Evolutionary conservation across 768 basidiomycete genomes (phyloP).

Genomic region (Cyathus striatus): DNA sequence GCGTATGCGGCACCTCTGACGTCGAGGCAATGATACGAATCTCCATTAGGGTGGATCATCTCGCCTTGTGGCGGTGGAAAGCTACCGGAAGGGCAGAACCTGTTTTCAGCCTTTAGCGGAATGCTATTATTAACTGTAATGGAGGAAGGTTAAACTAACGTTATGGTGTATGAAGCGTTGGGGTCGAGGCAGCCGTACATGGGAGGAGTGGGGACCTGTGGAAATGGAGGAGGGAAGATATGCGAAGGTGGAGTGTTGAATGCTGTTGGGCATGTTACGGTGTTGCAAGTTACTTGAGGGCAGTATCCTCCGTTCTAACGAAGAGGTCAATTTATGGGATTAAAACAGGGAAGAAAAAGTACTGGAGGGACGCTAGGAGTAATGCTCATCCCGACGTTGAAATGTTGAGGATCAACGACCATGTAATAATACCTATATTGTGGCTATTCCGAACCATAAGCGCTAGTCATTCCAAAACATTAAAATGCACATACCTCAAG

Average conservation of each 20-base stretch:
- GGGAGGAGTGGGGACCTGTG: slow-evolving; percentile 7
- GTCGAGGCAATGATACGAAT: slow-evolving; percentile 23
- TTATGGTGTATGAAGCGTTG: slow-evolving; percentile 9
- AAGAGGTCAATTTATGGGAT: too few relatives aligned
- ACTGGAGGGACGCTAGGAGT: not conserved
- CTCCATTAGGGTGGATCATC: slow-evolving; percentile 21
- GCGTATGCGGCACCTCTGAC: slow-evolving; percentile 19
- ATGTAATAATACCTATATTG: slow-evolving; percentile 11
- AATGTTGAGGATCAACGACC: slow-evolving; percentile 8
- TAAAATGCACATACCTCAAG: slow-evolving; percentile 7
- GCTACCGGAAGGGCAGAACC: slow-evolving; percentile 10
- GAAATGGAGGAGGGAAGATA: slow-evolving; percentile 7
- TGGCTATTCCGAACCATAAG: not conserved
- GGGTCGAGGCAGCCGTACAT: slow-evolving; percentile 8
- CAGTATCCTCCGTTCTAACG: slow-evolving; percentile 9
- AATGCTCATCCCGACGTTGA: slow-evolving; percentile 11
- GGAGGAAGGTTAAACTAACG: slow-evolving; percentile 6
- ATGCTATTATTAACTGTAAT: too few relatives aligned
- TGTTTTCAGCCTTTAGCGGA: too few relatives aligned
- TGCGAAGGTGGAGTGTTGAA: slow-evolving; percentile 7
- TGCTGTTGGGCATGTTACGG: slow-evolving; percentile 8
- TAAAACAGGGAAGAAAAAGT: too few relatives aligned
- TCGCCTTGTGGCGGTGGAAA: slow-evolving; percentile 6
- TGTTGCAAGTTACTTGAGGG: slow-evolving; percentile 6
- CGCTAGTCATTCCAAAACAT: not conserved